phyloP scores from a whole-genome alignment of 2,329 filamentous ascomycete genomes.

The Fusarium beomiforme region DNA sequence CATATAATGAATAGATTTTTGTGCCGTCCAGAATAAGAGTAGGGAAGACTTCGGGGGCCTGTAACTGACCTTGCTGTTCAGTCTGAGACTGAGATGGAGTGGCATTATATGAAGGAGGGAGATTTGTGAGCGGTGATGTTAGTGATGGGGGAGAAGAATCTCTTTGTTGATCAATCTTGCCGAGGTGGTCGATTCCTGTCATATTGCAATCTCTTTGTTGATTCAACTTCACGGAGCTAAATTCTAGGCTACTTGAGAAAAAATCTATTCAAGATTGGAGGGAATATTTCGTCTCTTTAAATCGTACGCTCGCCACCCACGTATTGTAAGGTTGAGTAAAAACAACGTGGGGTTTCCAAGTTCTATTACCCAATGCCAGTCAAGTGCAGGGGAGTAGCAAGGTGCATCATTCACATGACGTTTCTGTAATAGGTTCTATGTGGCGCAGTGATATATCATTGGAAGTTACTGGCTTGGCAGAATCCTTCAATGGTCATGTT shows the following conservation, averaged over 20 bases:
- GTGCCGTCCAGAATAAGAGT: slow-evolving; percentile 37
- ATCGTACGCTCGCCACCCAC: not conserved
- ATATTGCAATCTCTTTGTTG: not conserved
- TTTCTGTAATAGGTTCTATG: not conserved
- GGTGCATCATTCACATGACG: slow-evolving; percentile 12
- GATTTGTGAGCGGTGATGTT: not conserved
- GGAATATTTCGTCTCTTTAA: not conserved
- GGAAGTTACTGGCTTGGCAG: slow-evolving; percentile 1
- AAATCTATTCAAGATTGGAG: fast-evolving
- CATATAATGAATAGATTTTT: slow-evolving; percentile 32
- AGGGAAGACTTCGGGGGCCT: slow-evolving; percentile 13
- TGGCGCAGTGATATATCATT: not conserved
- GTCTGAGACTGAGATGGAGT: not conserved
- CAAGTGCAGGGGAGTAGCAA: not conserved
- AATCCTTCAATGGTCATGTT: not conserved
- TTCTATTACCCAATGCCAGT: not conserved
- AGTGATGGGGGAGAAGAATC: not conserved
- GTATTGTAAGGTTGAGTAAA: not conserved
- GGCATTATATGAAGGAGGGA: slow-evolving; percentile 11
- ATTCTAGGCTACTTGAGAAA: too few species aligned
- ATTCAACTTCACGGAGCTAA: too few species aligned
- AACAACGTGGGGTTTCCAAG: not conserved
- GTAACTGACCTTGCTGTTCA: not conserved
- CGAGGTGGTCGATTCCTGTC: not conserved
- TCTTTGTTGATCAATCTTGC: not conserved